A percentile compares a stretch with the other conserved stretches of the same genome.
Evolutionary conservation across 2,329 filamentous ascomycete species (phyloP).

Genomic region (Albophoma yamanashiensis): DNA sequence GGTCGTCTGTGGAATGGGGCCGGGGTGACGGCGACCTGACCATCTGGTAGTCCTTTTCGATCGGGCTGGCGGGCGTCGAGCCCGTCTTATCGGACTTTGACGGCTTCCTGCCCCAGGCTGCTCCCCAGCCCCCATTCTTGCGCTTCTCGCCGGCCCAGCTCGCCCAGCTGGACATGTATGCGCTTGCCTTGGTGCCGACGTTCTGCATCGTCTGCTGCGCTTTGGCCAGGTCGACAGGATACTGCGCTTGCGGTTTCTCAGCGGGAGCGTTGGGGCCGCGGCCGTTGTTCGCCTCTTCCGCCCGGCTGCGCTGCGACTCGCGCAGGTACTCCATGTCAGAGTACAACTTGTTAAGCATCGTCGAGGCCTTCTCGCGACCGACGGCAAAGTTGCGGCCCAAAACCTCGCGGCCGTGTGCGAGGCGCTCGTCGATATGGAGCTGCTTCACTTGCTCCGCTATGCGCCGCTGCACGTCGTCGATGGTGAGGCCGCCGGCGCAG

Average conservation of each 20-base stretch:
- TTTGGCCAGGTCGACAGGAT: slow-evolving; percentile 23
- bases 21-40: slow-evolving; percentile 19
- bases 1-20: slow-evolving; percentile 16
- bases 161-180: slow-evolving; percentile 60
- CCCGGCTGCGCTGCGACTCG: slow-evolving; percentile 31
- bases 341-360: slow-evolving; percentile 80
- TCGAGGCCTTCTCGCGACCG: slow-evolving; percentile 78
- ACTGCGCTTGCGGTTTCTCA: slow-evolving; percentile 4
- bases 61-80: slow-evolving; percentile 23
- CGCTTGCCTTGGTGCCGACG: slow-evolving; percentile 45
- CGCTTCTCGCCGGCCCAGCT: slow-evolving; percentile 67
- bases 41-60: slow-evolving; percentile 26
- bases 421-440: slow-evolving; percentile 82
- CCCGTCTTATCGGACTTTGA: slow-evolving; percentile 19
- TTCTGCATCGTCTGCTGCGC: slow-evolving; percentile 35
- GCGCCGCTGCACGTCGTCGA: slow-evolving; percentile 88
- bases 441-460: slow-evolving; percentile 89
- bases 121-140: slow-evolving; percentile 39
- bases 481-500: slow-evolving; percentile 81
- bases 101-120: slow-evolving; percentile 25
- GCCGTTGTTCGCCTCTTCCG: slow-evolving; percentile 23
- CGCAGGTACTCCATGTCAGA: slow-evolving; percentile 67
- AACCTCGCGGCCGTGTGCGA: slow-evolving; percentile 73
- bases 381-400: slow-evolving; percentile 83
- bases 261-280: slow-evolving; percentile 2